These are phyloP conservation scores for Penicillium expansum DNA, from an alignment of 2,329 filamentous ascomycete species.

Conservation along the genomic window DNA sequence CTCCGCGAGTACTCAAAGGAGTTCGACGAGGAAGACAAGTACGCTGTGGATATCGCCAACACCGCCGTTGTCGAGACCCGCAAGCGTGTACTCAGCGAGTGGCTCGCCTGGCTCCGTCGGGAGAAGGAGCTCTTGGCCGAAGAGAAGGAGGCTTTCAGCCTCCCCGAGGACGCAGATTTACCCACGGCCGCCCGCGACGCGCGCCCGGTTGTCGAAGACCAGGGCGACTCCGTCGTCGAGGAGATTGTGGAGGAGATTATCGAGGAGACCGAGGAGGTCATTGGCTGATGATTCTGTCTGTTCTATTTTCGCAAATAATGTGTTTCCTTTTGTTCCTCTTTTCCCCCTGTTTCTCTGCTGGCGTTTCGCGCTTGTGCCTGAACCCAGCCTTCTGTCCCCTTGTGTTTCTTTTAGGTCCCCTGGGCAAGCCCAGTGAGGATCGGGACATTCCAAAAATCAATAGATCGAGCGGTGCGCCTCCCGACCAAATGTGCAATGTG, in stretches of 20 bases:
- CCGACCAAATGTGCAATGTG: slow-evolving; percentile 29
- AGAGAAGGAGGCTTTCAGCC: slow-evolving; percentile 65
- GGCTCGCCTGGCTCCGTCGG: slow-evolving; percentile 76
- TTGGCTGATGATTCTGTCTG: slow-evolving; percentile 38
- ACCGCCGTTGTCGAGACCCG: slow-evolving; percentile 88
- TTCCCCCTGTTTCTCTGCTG: slow-evolving; percentile 24
- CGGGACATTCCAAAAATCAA: slow-evolving; percentile 28
- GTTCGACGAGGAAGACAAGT: slow-evolving; percentile 93
- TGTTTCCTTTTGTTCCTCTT: slow-evolving; percentile 28
- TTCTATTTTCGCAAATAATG: slow-evolving; percentile 33
- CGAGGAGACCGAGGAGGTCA: slow-evolving; percentile 78
- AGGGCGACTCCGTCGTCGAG: slow-evolving; percentile 77
- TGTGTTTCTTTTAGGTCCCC: slow-evolving; percentile 27
- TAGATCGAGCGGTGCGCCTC: slow-evolving; percentile 26
- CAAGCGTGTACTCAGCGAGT: slow-evolving; percentile 79
- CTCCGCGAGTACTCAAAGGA: slow-evolving; percentile 91
- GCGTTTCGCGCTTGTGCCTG: slow-evolving; percentile 22
- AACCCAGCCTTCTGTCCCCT: slow-evolving; percentile 29
- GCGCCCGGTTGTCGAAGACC: slow-evolving; percentile 58
- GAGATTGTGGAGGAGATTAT: slow-evolving; percentile 83
- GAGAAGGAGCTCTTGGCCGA: slow-evolving; percentile 69
- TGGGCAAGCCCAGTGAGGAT: slow-evolving; percentile 21
- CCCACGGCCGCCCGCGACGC: slow-evolving; percentile 51
- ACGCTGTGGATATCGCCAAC: slow-evolving; percentile 90
- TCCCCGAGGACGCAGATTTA: slow-evolving; percentile 65